Base-by-base conservation (phyloP, 768 basidiomycete genomes). In the Guyanaporus albipodus region DNA sequence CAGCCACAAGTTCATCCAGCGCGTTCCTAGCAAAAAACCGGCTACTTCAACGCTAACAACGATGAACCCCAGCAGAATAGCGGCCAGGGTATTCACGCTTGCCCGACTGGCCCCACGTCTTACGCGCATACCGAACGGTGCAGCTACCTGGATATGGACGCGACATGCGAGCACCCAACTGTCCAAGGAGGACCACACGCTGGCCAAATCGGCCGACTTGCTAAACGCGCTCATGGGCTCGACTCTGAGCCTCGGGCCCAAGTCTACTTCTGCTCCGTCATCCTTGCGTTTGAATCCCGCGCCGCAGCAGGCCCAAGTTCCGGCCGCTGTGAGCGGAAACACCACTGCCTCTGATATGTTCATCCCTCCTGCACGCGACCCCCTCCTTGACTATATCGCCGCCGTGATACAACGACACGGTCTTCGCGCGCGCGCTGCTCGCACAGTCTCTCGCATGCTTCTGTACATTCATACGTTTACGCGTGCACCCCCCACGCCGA, bases 351-450 rank as follows among this genome's bases (percentile, higher is more conserved):
- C 52, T 5, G 49, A 49, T 36, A 72, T 76, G 53, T 73, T 82
- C 55, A 78, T 91, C 17, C 87, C 88, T 4, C 86, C 87, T n/a
- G 72, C 75, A 1, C 74, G 79, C 42, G 87, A 90, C 62, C 90
- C 89, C 1, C 72, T 91, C 4, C 78, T 91, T 6, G 71, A 78
- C 49, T 82, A 83, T 56, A 62, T 91, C 42, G 72, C 87, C 3
- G 80, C 79, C 15, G 65, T 70, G 44, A 68, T 90, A 38, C 83
- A 83, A 71, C 60, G 60, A 29, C 67, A 85, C 60, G 91, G 91
- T 26, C 73, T 81, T 46, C 78, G 83, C 47, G 73, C 85, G 8
- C 71, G 73, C 18, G 85, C 87, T 0, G 67, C 78, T 1, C 75
- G 73, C 26, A 69, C 70, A 33, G 74, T 82, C 35, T 75, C 82